Evolutionary conservation across 306 rosid genomes (phyloP), one percentile per base, ranked within the genome.

Genomic region (Glycyrrhiza uralensis): DNA sequence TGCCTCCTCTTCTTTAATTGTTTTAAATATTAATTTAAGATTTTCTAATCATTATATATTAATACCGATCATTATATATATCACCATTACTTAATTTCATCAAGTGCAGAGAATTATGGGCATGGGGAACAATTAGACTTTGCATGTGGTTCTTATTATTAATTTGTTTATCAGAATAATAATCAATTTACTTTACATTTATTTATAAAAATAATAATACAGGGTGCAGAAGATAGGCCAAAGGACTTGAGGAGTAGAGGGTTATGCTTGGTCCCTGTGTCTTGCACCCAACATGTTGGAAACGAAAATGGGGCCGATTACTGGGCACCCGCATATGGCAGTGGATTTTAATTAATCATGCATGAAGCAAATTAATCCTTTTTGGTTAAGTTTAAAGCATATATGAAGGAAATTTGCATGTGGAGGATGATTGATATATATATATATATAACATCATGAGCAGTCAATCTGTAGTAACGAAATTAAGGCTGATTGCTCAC

Each of bases 241-340:
- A 90, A 69, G 76, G 92, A 90, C 23, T 69, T 93, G 30, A 85
- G 75, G 85, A 90, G 98, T 62, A 86, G 85, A 82, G 98, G 98
- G 73, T 55, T 93, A 61, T 90, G 98, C 60, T 81, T 93, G 82
- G 91, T 90, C 7, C 98, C 98, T 0, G 76, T 90, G 33, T 87
- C 96, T 44, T 87, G 85, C 86, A 90, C 93, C 45, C 90, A 88
- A 30, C 81, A 79, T 56, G 90, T 93, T 77, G 97, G 90, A 69
- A 84, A 74, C 46, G 90, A 87, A 71, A 90, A 74, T 79, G 97
- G 90, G 74, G 88, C 93, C 68, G 93, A 87, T 80, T 90, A 87
- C 14, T 93, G 98, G 97, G 83, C 93, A 81, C 96, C 90, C 2
- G 83, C 87, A 29, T 88, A 80, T 29, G 92, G 85, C 42, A 60